Evolutionary conservation across 192 early-diverging fungal species (phyloP).

Genomic region (Coemansia sp.): DNA sequence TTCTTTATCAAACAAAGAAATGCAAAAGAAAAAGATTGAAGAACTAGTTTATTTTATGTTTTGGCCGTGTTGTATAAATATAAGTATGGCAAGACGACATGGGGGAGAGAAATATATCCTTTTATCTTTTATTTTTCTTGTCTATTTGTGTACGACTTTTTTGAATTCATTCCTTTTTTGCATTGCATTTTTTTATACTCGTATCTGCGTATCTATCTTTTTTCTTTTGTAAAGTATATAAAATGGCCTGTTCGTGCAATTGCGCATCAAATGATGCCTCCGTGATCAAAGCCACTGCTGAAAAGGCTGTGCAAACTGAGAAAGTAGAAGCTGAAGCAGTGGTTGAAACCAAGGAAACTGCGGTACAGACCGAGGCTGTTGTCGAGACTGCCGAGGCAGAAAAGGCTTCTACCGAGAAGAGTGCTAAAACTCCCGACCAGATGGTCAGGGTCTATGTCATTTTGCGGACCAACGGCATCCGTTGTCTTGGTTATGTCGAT

Average conservation of each 20-base stretch:
- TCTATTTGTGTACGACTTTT: too few species aligned
- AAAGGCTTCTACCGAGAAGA: not conserved
- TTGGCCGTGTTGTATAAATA: too few species aligned
- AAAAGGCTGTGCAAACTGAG: not conserved
- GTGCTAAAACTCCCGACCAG: not conserved
- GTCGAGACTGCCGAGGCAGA: not conserved
- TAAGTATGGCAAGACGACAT: too few species aligned
- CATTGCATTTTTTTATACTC: too few species aligned
- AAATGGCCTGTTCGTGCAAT: not conserved
- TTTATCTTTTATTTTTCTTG: too few species aligned
- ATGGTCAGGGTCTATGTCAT: not conserved
- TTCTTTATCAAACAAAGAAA: too few species aligned
- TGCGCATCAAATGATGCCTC: not conserved
- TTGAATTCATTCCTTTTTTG: too few species aligned
- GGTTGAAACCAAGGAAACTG: not conserved
- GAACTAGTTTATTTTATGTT: too few species aligned
- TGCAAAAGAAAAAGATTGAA: too few species aligned
- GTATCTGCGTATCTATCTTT: too few species aligned
- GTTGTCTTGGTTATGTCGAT: not conserved
- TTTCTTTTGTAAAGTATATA: too few species aligned
- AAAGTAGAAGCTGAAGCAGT: not conserved
- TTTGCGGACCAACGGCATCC: not conserved
- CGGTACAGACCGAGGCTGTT: not conserved
- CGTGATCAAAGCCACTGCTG: not conserved
- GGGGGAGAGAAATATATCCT: too few species aligned